Conservation (phyloP, 371 early-diverging fungal species). For the Funneliformis caledonium region DNA sequence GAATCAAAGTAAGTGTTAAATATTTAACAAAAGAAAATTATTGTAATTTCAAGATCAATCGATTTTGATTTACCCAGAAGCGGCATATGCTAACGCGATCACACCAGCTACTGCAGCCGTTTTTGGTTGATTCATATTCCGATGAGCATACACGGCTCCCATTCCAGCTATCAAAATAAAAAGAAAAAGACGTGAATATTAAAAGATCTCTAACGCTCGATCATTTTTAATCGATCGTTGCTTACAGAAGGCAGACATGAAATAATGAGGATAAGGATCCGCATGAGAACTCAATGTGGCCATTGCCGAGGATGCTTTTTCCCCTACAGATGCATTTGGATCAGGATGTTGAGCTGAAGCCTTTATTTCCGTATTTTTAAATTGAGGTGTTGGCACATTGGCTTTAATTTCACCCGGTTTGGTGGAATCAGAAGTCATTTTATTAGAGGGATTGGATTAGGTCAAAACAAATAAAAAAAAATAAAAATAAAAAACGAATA, state of each 20-base stretch:
- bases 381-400: too few relatives aligned
- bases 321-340: neutral
- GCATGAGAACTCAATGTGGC: constrained; percentile 25
- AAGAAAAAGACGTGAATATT: neutral
- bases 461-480: too few relatives aligned
- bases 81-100: constrained; percentile 21
- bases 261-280: constrained; percentile 29
- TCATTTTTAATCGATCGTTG: neutral
- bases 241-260: constrained; percentile 24
- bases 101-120: constrained; percentile 11
- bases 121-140: constrained; percentile 30
- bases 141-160: constrained; percentile 32
- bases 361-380: neutral
- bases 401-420: too few relatives aligned
- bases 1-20: neutral
- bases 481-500: too few relatives aligned
- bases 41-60: neutral
- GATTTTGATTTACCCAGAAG: constrained; percentile 6
- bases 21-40: neutral
- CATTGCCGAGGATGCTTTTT: constrained; percentile 7
- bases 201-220: neutral
- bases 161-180: neutral
- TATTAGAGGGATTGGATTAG: too few relatives aligned
- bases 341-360: neutral
- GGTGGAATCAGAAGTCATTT: too few relatives aligned